Evolutionary conservation across 2,329 filamentous ascomycete genomes (phyloP).

Genomic region (Colletotrichum cuscutae): DNA sequence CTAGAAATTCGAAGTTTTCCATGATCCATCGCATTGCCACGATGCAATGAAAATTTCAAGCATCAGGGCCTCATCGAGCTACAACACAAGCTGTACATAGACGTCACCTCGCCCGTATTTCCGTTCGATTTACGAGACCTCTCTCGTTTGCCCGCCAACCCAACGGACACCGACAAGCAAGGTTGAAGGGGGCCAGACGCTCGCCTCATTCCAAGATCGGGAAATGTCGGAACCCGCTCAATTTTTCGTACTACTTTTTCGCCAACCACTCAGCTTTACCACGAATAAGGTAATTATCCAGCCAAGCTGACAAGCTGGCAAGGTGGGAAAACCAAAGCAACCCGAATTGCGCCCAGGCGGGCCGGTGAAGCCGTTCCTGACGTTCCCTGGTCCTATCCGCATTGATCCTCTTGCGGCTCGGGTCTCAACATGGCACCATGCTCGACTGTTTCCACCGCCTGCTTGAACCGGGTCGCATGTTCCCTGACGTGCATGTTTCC

Average conservation of each 20-base stretch:
- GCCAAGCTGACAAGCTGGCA: neutral
- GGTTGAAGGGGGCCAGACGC: neutral
- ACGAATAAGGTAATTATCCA: too few species aligned
- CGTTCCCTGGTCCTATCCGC: conserved; percentile 26
- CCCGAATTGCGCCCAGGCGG: conserved; percentile 11
- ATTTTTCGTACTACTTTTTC: neutral
- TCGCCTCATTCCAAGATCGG: conserved; percentile 23
- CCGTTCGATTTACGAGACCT: conserved; percentile 31
- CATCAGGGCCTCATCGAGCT: neutral
- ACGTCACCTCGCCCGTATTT: conserved; percentile 25
- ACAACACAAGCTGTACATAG: neutral
- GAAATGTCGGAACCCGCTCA: conserved; percentile 14
- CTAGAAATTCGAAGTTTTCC: neutral
- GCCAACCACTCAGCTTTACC: neutral
- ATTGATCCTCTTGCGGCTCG: conserved; percentile 27
- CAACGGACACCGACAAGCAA: neutral
- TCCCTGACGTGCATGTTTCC: conserved; percentile 20
- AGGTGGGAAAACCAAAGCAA: neutral
- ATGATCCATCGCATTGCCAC: neutral
- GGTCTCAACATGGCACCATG: conserved; percentile 30
- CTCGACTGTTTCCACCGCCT: conserved; percentile 27
- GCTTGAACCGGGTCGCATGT: conserved; percentile 19
- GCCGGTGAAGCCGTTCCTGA: conserved; percentile 22
- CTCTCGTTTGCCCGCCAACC: conserved; percentile 1
- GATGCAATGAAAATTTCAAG: neutral